Evolutionary conservation across 192 early-diverging fungal genomes (phyloP).

Genomic region (Funneliformis geosporum): DNA sequence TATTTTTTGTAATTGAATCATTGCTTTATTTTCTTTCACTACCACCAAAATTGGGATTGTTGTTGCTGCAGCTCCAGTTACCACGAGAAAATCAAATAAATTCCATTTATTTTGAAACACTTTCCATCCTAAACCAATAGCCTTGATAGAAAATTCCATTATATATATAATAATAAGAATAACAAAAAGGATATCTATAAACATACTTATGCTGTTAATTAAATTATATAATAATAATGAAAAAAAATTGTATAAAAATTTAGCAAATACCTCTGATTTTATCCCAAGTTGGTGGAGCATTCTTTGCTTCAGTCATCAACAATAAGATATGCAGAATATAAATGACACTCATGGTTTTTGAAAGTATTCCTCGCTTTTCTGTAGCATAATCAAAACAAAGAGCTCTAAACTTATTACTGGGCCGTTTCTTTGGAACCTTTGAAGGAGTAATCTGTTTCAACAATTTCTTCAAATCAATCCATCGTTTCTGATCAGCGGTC

Average conservation of each 20-base stretch:
- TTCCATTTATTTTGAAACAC: slow-evolving; percentile 59
- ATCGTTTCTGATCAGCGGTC: slow-evolving; percentile 59
- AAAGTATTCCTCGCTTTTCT: slow-evolving; percentile 52
- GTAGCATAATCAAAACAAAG: slow-evolving; percentile 49
- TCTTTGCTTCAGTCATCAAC: slow-evolving; percentile 41
- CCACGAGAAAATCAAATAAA: slow-evolving; percentile 66
- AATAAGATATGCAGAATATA: slow-evolving; percentile 52
- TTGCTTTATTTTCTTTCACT: slow-evolving; percentile 21
- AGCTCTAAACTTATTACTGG: slow-evolving; percentile 39
- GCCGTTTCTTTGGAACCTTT: slow-evolving; percentile 47
- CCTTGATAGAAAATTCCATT: slow-evolving; percentile 49
- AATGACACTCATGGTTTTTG: slow-evolving; percentile 44
- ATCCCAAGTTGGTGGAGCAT: slow-evolving; percentile 34
- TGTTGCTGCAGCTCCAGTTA: slow-evolving; percentile 51
- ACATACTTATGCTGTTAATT: not conserved
- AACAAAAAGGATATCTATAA: slow-evolving; percentile 46
- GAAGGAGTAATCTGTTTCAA: slow-evolving; percentile 53
- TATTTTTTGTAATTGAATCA: slow-evolving; percentile 57
- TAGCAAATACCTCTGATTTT: slow-evolving; percentile 28
- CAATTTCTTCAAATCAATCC: slow-evolving; percentile 63
- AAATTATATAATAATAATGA: not conserved
- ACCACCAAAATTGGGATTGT: slow-evolving; percentile 33
- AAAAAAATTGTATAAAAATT: slow-evolving; percentile 14
- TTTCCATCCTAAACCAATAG: slow-evolving; percentile 52
- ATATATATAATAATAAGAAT: slow-evolving; percentile 49